Base-by-base conservation (phyloP, 177 flowering plant genomes). In the Telopea speciosissima region DNA sequence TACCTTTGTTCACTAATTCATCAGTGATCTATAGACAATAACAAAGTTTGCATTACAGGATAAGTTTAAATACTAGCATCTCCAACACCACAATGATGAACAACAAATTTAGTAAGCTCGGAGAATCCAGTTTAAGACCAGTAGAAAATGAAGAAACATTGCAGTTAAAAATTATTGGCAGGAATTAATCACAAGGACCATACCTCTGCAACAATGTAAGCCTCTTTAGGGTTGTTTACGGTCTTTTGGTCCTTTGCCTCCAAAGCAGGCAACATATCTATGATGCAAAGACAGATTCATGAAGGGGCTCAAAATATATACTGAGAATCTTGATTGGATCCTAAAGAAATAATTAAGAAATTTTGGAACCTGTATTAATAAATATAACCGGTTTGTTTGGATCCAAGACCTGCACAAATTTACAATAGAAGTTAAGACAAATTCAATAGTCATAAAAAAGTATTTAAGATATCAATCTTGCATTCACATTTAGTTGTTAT, bases 201-300 rank as follows among this genome's bases (percentile, higher is more conserved):
- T 78, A 95, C 97, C 96, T 87, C 81, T 45, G 84, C 84, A 60
- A 93, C 75, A 78, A 95, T 85, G 70, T 67, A 70, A 63, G 98
- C 97, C 77, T 93, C 98, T 16, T 75, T 68, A 33, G 92, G 92
- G 76, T 95, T 95, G 75, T 85, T 89, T 42, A 92, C 76, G 49
- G 89, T 77, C 78, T 85, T 93, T 42, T 82, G 71, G 65, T 89
- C 90, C 70, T 76, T 91, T 42, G 68, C 79, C 78, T 95, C 99
- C 69, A 82, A 81, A 54, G 90, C 97, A 67, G 90, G 89, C 71
- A 95, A 75, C 79, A 70, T 72, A 85, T 93, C 99, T 95, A 68
- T 14, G 36, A 77, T 58, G 54, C 25, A n/a, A 63, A 62, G 44
- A 70, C 74, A 0, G 8, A 67, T 44, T 64, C 12, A 33, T 24